These are phyloP conservation scores for Apiospora sp. DNA, from an alignment of 2,329 filamentous ascomycete genomes.

Conservation along the genomic window DNA sequence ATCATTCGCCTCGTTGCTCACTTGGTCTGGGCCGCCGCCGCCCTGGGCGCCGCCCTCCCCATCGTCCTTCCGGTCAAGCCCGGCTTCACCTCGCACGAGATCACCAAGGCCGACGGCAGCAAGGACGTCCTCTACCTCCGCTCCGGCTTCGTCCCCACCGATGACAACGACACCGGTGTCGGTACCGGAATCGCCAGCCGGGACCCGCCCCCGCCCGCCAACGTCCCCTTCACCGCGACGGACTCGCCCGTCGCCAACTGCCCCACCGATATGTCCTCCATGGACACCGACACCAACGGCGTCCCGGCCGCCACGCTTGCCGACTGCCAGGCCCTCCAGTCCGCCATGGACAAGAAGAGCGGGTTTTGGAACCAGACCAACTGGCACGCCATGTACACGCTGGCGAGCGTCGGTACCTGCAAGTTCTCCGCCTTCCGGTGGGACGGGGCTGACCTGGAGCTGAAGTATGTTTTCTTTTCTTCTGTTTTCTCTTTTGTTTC, in stretches of 20 bases:
- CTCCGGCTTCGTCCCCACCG: not conserved
- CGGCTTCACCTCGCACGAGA: constrained; percentile 16
- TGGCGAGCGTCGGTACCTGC: not conserved
- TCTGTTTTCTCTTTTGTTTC: not conserved
- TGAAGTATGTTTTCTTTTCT: not conserved
- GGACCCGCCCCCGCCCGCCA: not conserved
- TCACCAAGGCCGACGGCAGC: constrained; percentile 21
- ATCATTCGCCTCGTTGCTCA: not conserved
- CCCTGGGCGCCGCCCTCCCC: not conserved
- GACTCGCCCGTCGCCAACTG: not conserved
- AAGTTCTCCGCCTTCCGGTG: constrained; percentile 5
- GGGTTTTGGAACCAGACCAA: not conserved
- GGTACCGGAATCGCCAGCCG: not conserved
- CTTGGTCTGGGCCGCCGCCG: not conserved
- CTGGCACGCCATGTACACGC: constrained; percentile 4
- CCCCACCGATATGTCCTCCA: not conserved
- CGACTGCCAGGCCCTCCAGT: not conserved
- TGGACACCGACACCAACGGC: not conserved
- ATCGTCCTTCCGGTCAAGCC: not conserved
- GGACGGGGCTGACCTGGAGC: not conserved
- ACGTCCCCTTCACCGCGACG: not conserved
- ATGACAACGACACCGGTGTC: too few species aligned
- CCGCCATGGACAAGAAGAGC: not conserved
- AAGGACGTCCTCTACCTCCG: constrained; percentile 20
- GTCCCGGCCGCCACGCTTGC: not conserved